Conservation (phyloP, 2,329 filamentous ascomycete species). For the Cladosporium phlei region DNA sequence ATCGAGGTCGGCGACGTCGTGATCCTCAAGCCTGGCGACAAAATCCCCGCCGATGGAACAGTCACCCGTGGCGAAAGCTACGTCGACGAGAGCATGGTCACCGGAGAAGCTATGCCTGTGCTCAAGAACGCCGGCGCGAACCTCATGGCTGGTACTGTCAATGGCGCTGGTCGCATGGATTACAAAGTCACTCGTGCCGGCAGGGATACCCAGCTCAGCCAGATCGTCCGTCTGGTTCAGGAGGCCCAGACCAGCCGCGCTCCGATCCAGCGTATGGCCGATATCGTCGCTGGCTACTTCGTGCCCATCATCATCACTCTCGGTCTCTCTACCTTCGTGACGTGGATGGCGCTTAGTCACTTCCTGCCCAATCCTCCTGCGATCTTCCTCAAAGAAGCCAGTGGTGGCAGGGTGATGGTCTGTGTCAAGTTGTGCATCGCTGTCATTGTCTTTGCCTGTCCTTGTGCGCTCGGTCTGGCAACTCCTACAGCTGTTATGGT, state of each 20-base stretch:
- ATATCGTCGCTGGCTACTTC: constrained; percentile 88
- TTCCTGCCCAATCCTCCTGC: constrained; percentile 75
- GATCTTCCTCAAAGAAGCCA: constrained; percentile 75
- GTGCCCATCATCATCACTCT: constrained; percentile 83
- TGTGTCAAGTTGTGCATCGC: constrained; percentile 97
- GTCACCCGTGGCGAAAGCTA: constrained; percentile 88
- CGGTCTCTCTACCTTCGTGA: constrained; percentile 76
- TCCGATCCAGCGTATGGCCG: constrained; percentile 89
- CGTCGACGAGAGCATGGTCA: constrained; percentile 97
- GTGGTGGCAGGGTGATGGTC: constrained; percentile 90
- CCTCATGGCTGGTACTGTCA: constrained; percentile 91
- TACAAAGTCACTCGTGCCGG: constrained; percentile 89
- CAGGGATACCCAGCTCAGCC: constrained; percentile 91
- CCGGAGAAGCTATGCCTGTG: constrained; percentile 92
- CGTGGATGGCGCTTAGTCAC: constrained; percentile 94
- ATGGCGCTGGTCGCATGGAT: constrained; percentile 84
- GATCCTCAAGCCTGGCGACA: constrained; percentile 87
- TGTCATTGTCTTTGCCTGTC: constrained; percentile 96
- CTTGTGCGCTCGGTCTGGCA: constrained; percentile 90
- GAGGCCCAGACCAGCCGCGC: constrained; percentile 92
- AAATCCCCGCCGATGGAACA: constrained; percentile 87
- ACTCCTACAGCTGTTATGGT: constrained; percentile 99
- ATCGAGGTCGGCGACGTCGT: constrained; percentile 93
- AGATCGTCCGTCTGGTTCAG: constrained; percentile 97
- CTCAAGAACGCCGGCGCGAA: constrained; percentile 75